phyloP scores from a whole-genome alignment of 2,329 filamentous ascomycete species.

The Penicillium hesseltinei region DNA sequence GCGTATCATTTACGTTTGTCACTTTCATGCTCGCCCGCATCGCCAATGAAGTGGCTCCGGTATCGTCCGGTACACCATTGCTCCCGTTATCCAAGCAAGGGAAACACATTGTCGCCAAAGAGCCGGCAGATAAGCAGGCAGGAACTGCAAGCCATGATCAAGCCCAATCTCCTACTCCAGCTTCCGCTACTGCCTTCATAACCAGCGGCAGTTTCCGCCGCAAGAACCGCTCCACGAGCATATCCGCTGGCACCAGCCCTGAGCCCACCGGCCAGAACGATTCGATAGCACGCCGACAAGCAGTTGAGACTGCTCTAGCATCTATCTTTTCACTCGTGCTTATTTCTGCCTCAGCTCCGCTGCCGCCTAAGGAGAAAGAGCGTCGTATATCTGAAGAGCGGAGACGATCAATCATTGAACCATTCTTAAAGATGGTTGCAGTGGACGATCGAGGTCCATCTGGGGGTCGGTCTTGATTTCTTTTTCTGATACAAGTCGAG shows the following conservation, averaged over 20 bases:
- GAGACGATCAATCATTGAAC: constrained; percentile 65
- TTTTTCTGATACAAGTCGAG: not conserved
- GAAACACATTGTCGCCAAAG: constrained; percentile 5
- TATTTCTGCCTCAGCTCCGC: constrained; percentile 51
- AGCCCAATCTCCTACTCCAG: constrained; percentile 16
- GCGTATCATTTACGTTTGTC: constrained; percentile 85
- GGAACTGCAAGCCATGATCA: constrained; percentile 4
- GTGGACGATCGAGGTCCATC: constrained; percentile 37
- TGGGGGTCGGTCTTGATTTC: constrained; percentile 23
- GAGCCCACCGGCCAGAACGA: constrained; percentile 30
- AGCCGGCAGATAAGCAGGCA: constrained; percentile 1
- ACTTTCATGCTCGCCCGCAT: constrained; percentile 70
- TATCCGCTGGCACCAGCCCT: constrained; percentile 24
- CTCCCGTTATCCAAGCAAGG: not conserved
- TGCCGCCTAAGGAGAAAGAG: constrained; percentile 55
- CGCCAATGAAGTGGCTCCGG: constrained; percentile 53
- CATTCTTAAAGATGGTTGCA: constrained; percentile 58
- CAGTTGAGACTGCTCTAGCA: constrained; percentile 62
- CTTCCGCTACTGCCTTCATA: constrained; percentile 30
- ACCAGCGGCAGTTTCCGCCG: constrained; percentile 32
- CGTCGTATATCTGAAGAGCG: constrained; percentile 60
- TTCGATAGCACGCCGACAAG: constrained; percentile 54
- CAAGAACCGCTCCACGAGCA: constrained; percentile 25
- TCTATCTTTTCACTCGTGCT: constrained; percentile 64
- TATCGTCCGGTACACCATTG: constrained; percentile 23